Evolutionary conservation across 805 yeast genomes (phyloP).

Genomic region (Ogataea parapolymorpha): DNA sequence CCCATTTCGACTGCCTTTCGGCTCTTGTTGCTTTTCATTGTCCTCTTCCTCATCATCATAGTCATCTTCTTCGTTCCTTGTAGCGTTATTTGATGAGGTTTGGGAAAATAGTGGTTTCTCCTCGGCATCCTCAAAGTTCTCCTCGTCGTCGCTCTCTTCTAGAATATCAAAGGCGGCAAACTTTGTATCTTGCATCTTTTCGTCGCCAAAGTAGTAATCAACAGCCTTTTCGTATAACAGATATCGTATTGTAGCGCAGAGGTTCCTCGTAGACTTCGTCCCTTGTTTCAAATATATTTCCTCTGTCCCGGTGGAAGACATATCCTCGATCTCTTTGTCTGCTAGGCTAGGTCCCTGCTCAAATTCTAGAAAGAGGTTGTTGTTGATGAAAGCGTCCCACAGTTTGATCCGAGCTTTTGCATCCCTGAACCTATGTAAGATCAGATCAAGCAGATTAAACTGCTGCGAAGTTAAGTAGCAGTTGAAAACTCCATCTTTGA

Average conservation of each 20-base stretch:
- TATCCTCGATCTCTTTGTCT: not conserved
- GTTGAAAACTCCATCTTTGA: slow-evolving; percentile 40
- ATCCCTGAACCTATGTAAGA: slow-evolving; percentile 36
- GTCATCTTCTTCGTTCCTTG: slow-evolving; percentile 31
- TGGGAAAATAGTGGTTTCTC: slow-evolving; percentile 8
- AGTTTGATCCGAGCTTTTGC: slow-evolving; percentile 16
- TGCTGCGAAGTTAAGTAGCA: slow-evolving; percentile 55
- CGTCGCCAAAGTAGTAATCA: slow-evolving; percentile 33
- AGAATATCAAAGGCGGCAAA: slow-evolving; percentile 19
- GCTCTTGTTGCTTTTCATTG: too few species aligned
- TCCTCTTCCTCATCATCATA: slow-evolving; percentile 33
- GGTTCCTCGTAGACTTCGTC: slow-evolving; percentile 44
- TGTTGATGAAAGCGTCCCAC: slow-evolving; percentile 49
- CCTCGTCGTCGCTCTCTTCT: slow-evolving; percentile 31
- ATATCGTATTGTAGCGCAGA: slow-evolving; percentile 64
- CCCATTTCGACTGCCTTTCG: too few species aligned
- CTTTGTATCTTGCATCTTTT: slow-evolving; percentile 4
- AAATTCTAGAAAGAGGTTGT: slow-evolving; percentile 32
- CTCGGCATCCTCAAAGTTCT: slow-evolving; percentile 19
- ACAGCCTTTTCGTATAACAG: slow-evolving; percentile 71
- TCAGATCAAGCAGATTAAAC: slow-evolving; percentile 44
- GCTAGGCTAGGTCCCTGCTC: slow-evolving; percentile 17
- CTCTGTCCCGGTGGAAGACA: slow-evolving; percentile 13
- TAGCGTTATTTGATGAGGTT: slow-evolving; percentile 1
- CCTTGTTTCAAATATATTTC: slow-evolving; percentile 46